phyloP scores from a whole-genome alignment of 1,284 basidiomycete species.

The Apiotrichum laibachii region DNA sequence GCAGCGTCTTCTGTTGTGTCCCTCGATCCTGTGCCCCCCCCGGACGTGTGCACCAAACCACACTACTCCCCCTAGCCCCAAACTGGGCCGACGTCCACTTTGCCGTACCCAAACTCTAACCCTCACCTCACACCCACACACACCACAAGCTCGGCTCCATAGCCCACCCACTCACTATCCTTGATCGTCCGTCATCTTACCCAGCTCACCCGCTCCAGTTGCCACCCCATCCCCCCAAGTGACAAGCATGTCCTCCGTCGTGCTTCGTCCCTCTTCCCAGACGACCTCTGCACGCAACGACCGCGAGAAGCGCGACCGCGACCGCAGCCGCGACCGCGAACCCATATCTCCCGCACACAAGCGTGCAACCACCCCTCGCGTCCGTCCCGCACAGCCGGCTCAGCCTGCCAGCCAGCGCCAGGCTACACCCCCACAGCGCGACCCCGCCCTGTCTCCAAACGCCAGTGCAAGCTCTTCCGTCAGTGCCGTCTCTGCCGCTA shows the following conservation, averaged over 20 bases:
- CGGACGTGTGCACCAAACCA: no score
- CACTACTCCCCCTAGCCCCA: no score
- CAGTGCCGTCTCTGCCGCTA: background rate
- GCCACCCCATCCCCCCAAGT: no score
- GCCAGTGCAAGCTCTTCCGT: background rate
- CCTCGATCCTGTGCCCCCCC: no score
- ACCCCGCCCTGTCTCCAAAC: conserved; percentile 3
- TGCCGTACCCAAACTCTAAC: no score
- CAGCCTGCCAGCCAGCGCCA: background rate
- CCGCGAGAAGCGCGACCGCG: conserved; percentile 11
- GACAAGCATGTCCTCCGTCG: background rate
- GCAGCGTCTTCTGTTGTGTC: no score
- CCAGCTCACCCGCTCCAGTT: no score
- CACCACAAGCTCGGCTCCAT: no score
- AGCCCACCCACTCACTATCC: no score
- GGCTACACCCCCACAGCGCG: background rate
- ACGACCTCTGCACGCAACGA: background rate
- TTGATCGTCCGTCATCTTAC: no score
- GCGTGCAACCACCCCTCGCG: background rate
- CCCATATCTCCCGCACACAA: background rate
- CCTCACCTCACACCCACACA: no score
- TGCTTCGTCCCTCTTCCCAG: background rate
- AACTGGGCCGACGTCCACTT: no score
- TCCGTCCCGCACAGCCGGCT: conserved; percentile 3
- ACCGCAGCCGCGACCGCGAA: background rate